A percentile compares a stretch with the other conserved stretches of the same genome.
Evolutionary conservation across 169 alveolate genomes (phyloP).

Genomic region (Perkinsus olseni): DNA sequence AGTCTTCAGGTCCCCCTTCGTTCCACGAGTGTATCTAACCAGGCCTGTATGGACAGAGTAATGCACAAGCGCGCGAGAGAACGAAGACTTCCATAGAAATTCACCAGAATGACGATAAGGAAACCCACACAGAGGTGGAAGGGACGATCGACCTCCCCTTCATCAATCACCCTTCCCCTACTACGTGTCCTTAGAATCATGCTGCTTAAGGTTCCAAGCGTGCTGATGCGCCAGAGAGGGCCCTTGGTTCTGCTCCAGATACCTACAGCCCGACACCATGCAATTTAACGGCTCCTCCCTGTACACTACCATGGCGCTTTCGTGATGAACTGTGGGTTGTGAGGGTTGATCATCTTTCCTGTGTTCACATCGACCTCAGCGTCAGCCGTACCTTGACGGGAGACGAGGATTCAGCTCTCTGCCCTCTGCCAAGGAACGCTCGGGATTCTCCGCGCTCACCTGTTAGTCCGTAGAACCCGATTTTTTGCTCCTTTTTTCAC

Average conservation of each 20-base stretch:
- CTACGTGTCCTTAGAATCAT: neutral
- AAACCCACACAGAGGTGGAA: no score
- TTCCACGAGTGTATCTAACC: conserved; percentile 57
- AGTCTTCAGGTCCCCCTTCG: conserved; percentile 34
- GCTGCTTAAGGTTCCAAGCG: neutral
- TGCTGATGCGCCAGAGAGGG: neutral
- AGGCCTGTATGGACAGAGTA: neutral
- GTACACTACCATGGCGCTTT: conserved; percentile 71
- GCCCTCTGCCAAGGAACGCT: neutral
- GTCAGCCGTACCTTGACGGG: conserved; percentile 15
- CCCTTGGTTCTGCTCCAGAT: neutral
- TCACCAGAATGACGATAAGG: no score
- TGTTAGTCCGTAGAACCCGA: no score
- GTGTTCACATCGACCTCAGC: conserved; percentile 42
- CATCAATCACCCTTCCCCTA: neutral
- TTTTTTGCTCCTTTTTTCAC: no score
- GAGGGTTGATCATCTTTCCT: conserved; percentile 61
- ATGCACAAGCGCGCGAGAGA: conserved; percentile 1
- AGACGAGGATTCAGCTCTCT: neutral
- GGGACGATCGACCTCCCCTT: no score
- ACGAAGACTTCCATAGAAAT: no score
- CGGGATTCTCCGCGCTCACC: no score
- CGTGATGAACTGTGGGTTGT: conserved; percentile 70
- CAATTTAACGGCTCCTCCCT: conserved; percentile 11
- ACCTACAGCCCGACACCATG: conserved; percentile 30